Base-by-base conservation (phyloP, 768 basidiomycete genomes). In the Daedaleopsis sinensis region DNA sequence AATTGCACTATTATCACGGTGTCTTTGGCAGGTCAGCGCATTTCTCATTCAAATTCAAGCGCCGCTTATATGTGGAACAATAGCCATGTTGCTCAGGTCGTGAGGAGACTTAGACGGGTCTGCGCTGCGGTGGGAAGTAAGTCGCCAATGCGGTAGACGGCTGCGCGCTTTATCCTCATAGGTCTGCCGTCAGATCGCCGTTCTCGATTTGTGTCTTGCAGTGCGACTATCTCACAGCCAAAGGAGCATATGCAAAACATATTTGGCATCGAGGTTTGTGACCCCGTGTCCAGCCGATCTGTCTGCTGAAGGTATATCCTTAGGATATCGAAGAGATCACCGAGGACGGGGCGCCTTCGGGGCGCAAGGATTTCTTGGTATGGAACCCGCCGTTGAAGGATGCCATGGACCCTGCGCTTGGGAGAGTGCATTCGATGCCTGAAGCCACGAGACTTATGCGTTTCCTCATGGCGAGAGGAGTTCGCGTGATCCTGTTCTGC, bases 401-500 rank as follows among this genome's bases (percentile, higher is more conserved):
- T 68, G 71, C 79, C 6, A 70, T 76, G 65, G 80, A 86, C 37
- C 84, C 81, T 5, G 72, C 77, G 32, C 70, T 87, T 23, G 88
- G 89, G 0, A 79, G 82, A 42, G 70, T 77, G 13, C 85, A 84
- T 59, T 76, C 91, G 7, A 76, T 93, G 59, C 75, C 77, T 3
- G 90, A 96, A 68, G 89, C 91, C 2, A 88, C 84, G 1, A 70
- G 75, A 3, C 65, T 96, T 48, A 92, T 94, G 87, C 79, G 83
- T 49, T 92, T 84, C 71, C 74, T 96, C 53, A 93, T 96, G 90
- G 87, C 87, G 61, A 80, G 84, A 3, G 94, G 94, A 2, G 72
- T 94, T 35, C 79, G 92, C 36, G 86, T 89, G 5, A 94, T 96
- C 61, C 74, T 96, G n/a, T 96, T 96, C 70, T 94, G 93, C 79